A percentile compares a stretch with the other conserved stretches of the same genome.
These are phyloP conservation scores for Gossypium davidsonii DNA, from an alignment of 441 rosid genomes.

Conservation along the genomic window DNA sequence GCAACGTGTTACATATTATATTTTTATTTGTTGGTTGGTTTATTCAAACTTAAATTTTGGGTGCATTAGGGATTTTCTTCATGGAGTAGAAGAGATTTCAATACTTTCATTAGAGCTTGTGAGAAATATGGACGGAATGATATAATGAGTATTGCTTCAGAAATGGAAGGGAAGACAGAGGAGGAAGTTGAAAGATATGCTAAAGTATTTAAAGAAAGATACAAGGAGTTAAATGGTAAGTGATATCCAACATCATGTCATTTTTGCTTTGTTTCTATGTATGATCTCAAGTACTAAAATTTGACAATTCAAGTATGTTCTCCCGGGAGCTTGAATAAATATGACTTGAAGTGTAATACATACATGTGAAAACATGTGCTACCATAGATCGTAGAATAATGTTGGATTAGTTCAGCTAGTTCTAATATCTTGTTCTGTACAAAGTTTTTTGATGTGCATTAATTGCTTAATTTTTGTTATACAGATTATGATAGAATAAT, in stretches of 20 bases:
- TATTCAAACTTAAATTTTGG: slow-evolving; percentile 13
- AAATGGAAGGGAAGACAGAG: slow-evolving; percentile 94
- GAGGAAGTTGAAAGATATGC: slow-evolving; percentile 95
- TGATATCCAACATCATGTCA: neutral
- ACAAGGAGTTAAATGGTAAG: slow-evolving; percentile 85
- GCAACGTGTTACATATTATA: neutral
- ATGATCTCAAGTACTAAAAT: neutral
- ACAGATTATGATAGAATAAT: slow-evolving; percentile 93
- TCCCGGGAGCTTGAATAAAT: neutral
- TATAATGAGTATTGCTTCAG: slow-evolving; percentile 70
- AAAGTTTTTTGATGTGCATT: neutral
- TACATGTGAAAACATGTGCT: neutral
- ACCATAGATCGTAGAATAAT: neutral
- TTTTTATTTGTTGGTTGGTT: slow-evolving; percentile 9
- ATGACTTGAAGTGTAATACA: neutral
- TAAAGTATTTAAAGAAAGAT: slow-evolving; percentile 78
- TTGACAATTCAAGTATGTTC: neutral
- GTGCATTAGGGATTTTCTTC: slow-evolving; percentile 77
- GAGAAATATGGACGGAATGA: slow-evolving; percentile 93
- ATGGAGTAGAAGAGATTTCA: slow-evolving; percentile 95
- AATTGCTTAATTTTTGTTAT: neutral
- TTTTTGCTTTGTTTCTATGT: neutral
- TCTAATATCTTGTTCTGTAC: neutral
- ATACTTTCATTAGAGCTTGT: slow-evolving; percentile 84
- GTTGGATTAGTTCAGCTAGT: neutral